phyloP scores from a whole-genome alignment of 225 moss, liverwort and hornwort species.

The Rhytidiadelphus loreus region DNA sequence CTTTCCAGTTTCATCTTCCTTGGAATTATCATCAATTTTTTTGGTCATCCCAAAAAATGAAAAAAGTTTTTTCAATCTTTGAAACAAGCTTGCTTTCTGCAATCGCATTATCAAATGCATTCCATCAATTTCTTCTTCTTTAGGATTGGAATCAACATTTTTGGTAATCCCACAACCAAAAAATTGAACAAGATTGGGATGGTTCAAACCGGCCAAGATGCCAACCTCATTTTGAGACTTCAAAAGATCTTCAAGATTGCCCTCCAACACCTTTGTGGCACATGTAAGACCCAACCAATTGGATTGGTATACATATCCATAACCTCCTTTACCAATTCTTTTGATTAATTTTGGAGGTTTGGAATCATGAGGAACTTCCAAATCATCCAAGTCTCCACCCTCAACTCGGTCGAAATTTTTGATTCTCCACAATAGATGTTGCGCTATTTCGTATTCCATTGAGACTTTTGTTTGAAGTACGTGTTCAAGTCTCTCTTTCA shows the following conservation, averaged over 20 bases:
- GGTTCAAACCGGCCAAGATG: neutral
- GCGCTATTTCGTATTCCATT: fast-evolving
- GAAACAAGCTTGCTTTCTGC: too few species aligned
- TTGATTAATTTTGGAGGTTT: neutral
- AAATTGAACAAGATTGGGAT: neutral
- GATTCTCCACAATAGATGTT: neutral
- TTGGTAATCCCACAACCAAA: too few species aligned
- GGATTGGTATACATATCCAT: neutral
- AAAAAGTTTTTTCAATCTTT: too few species aligned
- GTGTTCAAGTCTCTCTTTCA: neutral
- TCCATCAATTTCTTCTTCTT: too few species aligned
- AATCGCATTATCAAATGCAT: too few species aligned
- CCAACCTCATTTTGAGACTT: neutral
- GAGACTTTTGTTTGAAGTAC: neutral
- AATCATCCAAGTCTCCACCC: too few species aligned
- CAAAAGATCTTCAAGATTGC: fast-evolving
- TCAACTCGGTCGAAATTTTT: neutral
- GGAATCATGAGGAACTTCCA: neutral
- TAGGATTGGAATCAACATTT: fast-evolving
- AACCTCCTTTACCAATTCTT: neutral
- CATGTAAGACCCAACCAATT: neutral
- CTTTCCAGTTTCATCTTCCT: too few species aligned
- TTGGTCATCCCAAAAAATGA: too few species aligned
- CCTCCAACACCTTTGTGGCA: neutral
- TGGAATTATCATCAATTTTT: too few species aligned